Percentiles rank a stretch among this genome's conserved stretches.
phyloP scores from a whole-genome alignment of 106 monocot genomes.

The Allium fistulosum region DNA sequence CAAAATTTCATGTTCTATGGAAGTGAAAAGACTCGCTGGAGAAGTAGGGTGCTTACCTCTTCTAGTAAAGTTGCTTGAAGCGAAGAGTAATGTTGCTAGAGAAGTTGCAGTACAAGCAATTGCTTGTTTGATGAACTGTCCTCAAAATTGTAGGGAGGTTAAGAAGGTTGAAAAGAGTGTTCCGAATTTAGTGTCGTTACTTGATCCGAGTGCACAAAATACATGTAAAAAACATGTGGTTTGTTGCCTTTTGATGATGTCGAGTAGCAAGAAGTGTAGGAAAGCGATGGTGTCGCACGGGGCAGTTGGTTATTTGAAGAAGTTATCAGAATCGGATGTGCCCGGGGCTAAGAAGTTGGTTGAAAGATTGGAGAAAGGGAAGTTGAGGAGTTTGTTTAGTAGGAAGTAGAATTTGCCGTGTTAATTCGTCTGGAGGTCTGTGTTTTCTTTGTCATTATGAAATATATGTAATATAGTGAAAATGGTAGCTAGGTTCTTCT shows the following conservation, averaged over 20 bases:
- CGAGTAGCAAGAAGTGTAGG: slow-evolving; percentile 56
- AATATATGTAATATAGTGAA: no score
- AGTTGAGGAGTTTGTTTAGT: slow-evolving; percentile 55
- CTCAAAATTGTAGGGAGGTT: slow-evolving; percentile 51
- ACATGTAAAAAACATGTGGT: slow-evolving; percentile 76
- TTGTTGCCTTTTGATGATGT: slow-evolving; percentile 42
- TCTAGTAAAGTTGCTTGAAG: slow-evolving; percentile 52
- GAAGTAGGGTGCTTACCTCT: slow-evolving; percentile 41
- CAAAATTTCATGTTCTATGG: slow-evolving; percentile 32
- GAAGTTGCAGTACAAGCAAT: slow-evolving; percentile 67
- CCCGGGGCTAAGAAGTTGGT: slow-evolving; percentile 66
- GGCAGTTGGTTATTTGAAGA: slow-evolving; percentile 80
- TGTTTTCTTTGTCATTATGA: no score
- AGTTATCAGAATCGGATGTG: slow-evolving; percentile 73
- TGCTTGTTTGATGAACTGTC: slow-evolving; percentile 43
- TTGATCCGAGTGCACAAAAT: slow-evolving; percentile 55
- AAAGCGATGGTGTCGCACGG: slow-evolving; percentile 72
- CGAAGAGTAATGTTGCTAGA: slow-evolving; percentile 35
- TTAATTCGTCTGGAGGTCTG: neutral
- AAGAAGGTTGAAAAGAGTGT: slow-evolving; percentile 65
- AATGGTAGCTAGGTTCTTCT: no score
- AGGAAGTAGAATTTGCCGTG: slow-evolving; percentile 16
- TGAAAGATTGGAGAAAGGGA: slow-evolving; percentile 59
- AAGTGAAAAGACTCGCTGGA: slow-evolving; percentile 59
- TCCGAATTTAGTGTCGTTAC: slow-evolving; percentile 67